Evolutionary conservation across 148 eudicot genomes (phyloP).

Genomic region (Fagopyrum esculentum): DNA sequence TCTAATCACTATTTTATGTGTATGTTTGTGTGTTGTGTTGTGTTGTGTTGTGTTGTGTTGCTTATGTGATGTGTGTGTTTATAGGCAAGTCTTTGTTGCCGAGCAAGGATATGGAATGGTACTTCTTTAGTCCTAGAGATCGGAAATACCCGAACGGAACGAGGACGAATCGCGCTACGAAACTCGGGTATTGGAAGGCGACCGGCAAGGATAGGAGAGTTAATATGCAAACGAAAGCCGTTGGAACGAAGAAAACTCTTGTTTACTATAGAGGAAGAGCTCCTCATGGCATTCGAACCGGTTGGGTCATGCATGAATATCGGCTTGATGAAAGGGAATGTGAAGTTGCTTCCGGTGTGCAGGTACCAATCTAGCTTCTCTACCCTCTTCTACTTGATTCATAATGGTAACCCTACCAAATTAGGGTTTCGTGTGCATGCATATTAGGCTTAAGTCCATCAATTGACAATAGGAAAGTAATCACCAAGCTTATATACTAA

Average conservation of each 20-base stretch:
- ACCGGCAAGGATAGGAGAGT: constrained; percentile 60
- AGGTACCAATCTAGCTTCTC: constrained; percentile 15
- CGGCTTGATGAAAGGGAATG: constrained; percentile 38
- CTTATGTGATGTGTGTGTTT: neutral
- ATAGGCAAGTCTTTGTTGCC: constrained; percentile 55
- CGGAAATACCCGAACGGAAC: constrained; percentile 65
- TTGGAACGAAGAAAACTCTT: constrained; percentile 56
- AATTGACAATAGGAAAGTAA: too few relatives aligned
- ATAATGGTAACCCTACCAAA: neutral
- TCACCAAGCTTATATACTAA: too few relatives aligned
- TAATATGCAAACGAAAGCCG: constrained; percentile 28
- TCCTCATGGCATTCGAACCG: constrained; percentile 56
- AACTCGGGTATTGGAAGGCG: constrained; percentile 62
- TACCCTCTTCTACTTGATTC: neutral
- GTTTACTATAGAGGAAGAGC: constrained; percentile 66
- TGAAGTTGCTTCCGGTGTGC: constrained; percentile 22
- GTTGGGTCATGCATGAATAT: constrained; percentile 72
- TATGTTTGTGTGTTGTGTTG: neutral
- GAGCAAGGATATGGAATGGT: constrained; percentile 68
- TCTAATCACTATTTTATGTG: neutral
- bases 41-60: neutral
- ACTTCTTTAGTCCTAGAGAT: constrained; percentile 56
- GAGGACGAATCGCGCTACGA: constrained; percentile 58
- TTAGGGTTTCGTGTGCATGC: neutral
- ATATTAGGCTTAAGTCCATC: too few relatives aligned